phyloP scores from a whole-genome alignment of 2,329 filamentous ascomycete species.

The Talaromyces sp. region DNA sequence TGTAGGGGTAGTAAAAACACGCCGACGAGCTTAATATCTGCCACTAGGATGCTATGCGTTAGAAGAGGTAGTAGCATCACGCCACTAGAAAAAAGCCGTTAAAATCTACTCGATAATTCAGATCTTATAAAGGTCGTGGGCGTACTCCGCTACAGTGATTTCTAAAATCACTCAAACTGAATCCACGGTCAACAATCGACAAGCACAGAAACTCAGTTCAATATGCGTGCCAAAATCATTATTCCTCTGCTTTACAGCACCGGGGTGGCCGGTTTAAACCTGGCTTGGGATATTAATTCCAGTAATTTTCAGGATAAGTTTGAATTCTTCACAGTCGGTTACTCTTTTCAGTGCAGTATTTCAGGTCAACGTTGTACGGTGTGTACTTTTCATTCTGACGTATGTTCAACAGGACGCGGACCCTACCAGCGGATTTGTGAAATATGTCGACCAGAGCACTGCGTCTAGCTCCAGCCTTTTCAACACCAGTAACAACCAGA shows the following conservation, averaged over 20 bases:
- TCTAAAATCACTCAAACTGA: background rate
- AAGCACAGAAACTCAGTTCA: background rate
- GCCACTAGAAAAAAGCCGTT: background rate
- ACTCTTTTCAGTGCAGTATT: background rate
- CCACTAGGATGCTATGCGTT: background rate
- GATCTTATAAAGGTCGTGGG: background rate
- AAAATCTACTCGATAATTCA: background rate
- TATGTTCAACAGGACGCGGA: constrained; percentile 35
- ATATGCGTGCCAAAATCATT: background rate
- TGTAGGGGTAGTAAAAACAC: background rate
- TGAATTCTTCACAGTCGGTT: constrained; percentile 3
- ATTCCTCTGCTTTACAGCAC: background rate
- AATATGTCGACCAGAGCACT: constrained; percentile 38
- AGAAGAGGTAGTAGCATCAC: background rate
- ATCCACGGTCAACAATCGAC: background rate
- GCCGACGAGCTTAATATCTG: background rate
- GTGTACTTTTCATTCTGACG: background rate
- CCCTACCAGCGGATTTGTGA: constrained; percentile 51
- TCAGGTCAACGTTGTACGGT: background rate
- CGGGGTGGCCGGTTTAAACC: background rate
- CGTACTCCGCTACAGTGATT: background rate
- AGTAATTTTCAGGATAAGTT: constrained; percentile 9
- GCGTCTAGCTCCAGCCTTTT: constrained; percentile 34
- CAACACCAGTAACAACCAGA: constrained; percentile 29
- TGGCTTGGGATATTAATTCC: constrained; percentile 7